Evolutionary conservation across 495 filamentous ascomycete species (phyloP).

Genomic region (Hypoxylon lienhwacheense): DNA sequence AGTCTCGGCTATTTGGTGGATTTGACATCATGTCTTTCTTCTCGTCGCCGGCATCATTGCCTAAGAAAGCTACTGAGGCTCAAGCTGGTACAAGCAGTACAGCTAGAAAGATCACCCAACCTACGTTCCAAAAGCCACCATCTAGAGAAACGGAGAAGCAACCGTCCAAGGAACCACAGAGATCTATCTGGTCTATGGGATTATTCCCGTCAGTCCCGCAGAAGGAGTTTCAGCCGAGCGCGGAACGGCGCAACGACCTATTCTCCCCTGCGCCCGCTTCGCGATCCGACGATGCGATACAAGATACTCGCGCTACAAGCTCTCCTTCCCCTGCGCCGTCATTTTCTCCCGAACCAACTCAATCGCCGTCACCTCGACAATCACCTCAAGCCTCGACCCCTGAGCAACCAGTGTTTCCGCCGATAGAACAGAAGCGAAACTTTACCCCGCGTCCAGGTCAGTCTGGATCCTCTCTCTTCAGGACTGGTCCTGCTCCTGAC

Average conservation of each 20-base stretch:
- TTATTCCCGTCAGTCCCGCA: conserved; percentile 40
- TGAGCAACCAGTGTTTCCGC: conserved; percentile 30
- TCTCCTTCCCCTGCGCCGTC: conserved; percentile 15
- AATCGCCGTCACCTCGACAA: not conserved
- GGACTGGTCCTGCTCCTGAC: conserved; percentile 16
- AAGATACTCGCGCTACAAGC: conserved; percentile 19
- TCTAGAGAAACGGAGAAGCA: conserved; percentile 11
- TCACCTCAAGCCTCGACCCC: conserved; percentile 34
- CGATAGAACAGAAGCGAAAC: conserved; percentile 53
- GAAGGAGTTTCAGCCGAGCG: conserved; percentile 31
- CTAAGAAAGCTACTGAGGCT: conserved; percentile 27
- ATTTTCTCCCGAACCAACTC: conserved; percentile 12
- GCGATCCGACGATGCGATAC: conserved; percentile 21
- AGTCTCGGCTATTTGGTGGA: conserved; percentile 30
- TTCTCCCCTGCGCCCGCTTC: conserved; percentile 30
- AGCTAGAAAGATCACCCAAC: conserved; percentile 14
- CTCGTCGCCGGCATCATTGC: conserved; percentile 50
- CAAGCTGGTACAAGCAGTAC: conserved; percentile 6
- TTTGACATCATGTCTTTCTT: conserved; percentile 50
- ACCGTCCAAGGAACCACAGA: conserved; percentile 27
- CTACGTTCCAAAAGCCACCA: conserved; percentile 7
- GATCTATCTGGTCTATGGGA: conserved; percentile 34
- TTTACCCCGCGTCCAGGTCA: conserved; percentile 52
- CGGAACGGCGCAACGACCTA: conserved; percentile 27
- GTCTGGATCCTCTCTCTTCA: conserved; percentile 40